Conservation (phyloP, 108 stramenopile species). For the Cyclotella cryptica region DNA sequence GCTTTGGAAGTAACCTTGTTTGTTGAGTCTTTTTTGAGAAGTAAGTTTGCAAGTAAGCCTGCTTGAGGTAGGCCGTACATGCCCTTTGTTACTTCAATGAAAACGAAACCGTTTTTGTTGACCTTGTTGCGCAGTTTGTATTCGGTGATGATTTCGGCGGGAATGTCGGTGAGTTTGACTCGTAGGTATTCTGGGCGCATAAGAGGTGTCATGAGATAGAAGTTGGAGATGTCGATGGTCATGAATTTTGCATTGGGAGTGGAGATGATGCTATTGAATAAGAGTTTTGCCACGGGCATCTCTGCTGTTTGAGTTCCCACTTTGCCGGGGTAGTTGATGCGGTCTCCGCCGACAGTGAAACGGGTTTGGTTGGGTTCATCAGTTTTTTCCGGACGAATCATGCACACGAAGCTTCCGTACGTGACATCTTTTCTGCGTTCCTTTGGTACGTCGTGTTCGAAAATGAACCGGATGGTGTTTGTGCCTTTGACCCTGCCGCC, state of each 20-base stretch:
- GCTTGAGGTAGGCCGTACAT: conserved; percentile 11
- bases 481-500: not conserved
- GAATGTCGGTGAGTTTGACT: not conserved
- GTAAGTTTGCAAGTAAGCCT: not conserved
- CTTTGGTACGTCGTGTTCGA: not conserved
- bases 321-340: not conserved
- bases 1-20: not conserved
- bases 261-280: conserved; percentile 1
- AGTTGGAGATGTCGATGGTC: not conserved
- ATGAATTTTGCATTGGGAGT: not conserved
- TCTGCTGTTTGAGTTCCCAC: conserved; percentile 7
- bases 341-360: not conserved
- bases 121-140: not conserved
- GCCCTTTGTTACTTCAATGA: not conserved
- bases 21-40: not conserved
- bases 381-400: not conserved
- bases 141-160: not conserved
- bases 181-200: not conserved
- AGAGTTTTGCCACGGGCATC: not conserved
- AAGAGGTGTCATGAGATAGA: not conserved
- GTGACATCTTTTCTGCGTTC: not conserved
- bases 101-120: not conserved
- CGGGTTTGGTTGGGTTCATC: not conserved
- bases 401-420: not conserved
- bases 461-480: not conserved